Percentiles rank a stretch among this genome's conserved stretches.
Conservation (phyloP, 306 rosid genomes). For the Pyrus bretschneideri region DNA sequence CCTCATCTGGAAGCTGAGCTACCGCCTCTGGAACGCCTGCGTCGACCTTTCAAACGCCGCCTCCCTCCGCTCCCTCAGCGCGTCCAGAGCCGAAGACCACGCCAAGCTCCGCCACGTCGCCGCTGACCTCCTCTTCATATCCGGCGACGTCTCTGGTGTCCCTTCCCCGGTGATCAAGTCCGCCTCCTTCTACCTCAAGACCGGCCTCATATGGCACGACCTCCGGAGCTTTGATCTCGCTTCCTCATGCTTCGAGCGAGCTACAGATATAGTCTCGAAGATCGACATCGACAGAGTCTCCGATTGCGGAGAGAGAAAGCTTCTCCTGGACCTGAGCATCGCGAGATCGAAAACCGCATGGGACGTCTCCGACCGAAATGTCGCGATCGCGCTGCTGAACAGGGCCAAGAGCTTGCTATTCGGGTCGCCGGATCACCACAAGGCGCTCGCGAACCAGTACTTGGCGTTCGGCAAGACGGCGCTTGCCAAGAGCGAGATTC, state of each 20-base stretch:
- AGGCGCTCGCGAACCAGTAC: constrained; percentile 56
- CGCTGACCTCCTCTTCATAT: constrained; percentile 55
- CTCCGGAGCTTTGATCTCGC: constrained; percentile 74
- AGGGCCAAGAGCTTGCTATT: constrained; percentile 64
- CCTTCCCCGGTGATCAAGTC: constrained; percentile 61
- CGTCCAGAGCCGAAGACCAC: constrained; percentile 27
- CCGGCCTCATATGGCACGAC: constrained; percentile 69
- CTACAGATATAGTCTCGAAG: constrained; percentile 63
- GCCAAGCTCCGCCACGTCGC: constrained; percentile 77
- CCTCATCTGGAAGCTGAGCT: constrained; percentile 79
- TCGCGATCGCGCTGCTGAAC: constrained; percentile 58
- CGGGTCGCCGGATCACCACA: constrained; percentile 47
- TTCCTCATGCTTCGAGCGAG: constrained; percentile 72
- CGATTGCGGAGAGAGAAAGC: constrained; percentile 44
- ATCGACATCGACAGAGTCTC: constrained; percentile 23
- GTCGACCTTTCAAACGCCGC: constrained; percentile 81
- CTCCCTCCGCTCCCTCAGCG: constrained; percentile 25
- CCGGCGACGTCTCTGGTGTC: constrained; percentile 46
- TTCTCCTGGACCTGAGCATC: constrained; percentile 62
- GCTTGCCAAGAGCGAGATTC: constrained; percentile 37
- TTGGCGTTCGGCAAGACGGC: constrained; percentile 52
- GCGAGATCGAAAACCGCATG: constrained; percentile 81
- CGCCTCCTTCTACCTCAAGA: constrained; percentile 68
- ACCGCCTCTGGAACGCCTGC: constrained; percentile 91
- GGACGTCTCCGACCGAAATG: constrained; percentile 64